phyloP scores from a whole-genome alignment of 2,329 filamentous ascomycete genomes.

The Penicillium crustosum region DNA sequence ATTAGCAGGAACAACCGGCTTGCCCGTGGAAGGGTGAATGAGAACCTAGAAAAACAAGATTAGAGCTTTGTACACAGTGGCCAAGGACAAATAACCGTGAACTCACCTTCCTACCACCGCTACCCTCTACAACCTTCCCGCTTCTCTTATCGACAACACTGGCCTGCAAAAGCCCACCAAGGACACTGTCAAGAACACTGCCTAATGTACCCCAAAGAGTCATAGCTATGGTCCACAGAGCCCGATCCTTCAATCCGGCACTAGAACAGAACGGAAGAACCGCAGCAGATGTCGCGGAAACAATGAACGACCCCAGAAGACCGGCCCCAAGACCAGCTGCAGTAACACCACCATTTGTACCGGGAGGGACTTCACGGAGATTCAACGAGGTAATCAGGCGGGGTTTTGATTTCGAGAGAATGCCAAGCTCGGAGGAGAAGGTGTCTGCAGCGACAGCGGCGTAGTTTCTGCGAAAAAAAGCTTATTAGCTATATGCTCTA shows the following conservation, averaged over 20 bases:
- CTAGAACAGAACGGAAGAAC: slow-evolving; percentile 68
- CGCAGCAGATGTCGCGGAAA: slow-evolving; percentile 67
- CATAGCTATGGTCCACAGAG: slow-evolving; percentile 53
- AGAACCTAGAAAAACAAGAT: slow-evolving; percentile 31
- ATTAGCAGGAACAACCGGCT: slow-evolving; percentile 16
- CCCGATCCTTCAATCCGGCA: slow-evolving; percentile 54
- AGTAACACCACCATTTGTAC: slow-evolving; percentile 93
- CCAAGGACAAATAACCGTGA: slow-evolving; percentile 11
- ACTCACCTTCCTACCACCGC: slow-evolving; percentile 64
- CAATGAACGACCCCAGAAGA: slow-evolving; percentile 66
- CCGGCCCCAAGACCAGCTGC: slow-evolving; percentile 71
- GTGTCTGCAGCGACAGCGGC: slow-evolving; percentile 90
- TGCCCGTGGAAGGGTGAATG: slow-evolving; percentile 34
- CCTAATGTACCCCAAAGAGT: slow-evolving; percentile 74
- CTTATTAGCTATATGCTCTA: neutral
- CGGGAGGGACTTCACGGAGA: slow-evolving; percentile 76
- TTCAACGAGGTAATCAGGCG: slow-evolving; percentile 80
- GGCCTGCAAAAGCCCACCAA: slow-evolving; percentile 81
- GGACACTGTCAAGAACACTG: slow-evolving; percentile 80
- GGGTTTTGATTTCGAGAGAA: slow-evolving; percentile 72
- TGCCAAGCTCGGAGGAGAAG: slow-evolving; percentile 92
- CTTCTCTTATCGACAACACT: slow-evolving; percentile 80
- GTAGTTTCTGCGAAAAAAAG: slow-evolving; percentile 61
- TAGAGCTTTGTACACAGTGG: neutral
- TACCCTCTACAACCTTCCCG: slow-evolving; percentile 86